A percentile compares a stretch with the other conserved stretches of the same genome.
phyloP scores from a whole-genome alignment of 192 early-diverging fungal genomes.

The Rhizophagus clarus region DNA sequence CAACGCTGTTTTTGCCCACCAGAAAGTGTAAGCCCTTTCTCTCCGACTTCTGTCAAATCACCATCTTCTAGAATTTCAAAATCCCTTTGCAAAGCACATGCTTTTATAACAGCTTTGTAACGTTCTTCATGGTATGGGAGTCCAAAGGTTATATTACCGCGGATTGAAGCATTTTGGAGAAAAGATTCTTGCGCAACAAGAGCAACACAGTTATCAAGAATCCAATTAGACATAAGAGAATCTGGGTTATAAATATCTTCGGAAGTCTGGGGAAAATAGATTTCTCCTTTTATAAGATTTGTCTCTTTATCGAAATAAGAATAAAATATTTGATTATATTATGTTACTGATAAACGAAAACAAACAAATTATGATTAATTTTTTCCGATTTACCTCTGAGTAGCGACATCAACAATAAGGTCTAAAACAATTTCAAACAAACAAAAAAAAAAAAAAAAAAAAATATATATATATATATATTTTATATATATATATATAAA shows the following conservation, averaged over 20 bases:
- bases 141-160: slow-evolving; percentile 89
- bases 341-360: not conserved
- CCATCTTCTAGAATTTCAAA: slow-evolving; percentile 81
- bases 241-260: slow-evolving; percentile 5
- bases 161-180: slow-evolving; percentile 75
- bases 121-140: slow-evolving; percentile 66
- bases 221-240: slow-evolving; percentile 40
- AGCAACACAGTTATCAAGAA: slow-evolving; percentile 63
- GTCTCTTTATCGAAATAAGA: slow-evolving; percentile 58
- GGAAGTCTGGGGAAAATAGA: slow-evolving; percentile 41
- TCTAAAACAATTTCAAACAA: not conserved
- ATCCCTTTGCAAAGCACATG: slow-evolving; percentile 84
- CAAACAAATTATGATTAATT: not conserved
- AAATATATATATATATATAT: too few species aligned
- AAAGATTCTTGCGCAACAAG: slow-evolving; percentile 73
- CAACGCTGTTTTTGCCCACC: slow-evolving; percentile 90
- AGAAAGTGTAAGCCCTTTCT: slow-evolving; percentile 80
- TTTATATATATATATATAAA: too few species aligned
- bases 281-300: slow-evolving; percentile 43
- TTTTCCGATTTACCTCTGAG: slow-evolving; percentile 57
- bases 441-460: too few species aligned
- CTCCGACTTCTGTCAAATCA: slow-evolving; percentile 92
- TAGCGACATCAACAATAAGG: slow-evolving; percentile 60
- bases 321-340: slow-evolving; percentile 15
- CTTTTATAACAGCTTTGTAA: slow-evolving; percentile 79